Evolutionary conservation across 2,329 filamentous ascomycete genomes (phyloP).

Genomic region (Pseudogymnoascus sp.): DNA sequence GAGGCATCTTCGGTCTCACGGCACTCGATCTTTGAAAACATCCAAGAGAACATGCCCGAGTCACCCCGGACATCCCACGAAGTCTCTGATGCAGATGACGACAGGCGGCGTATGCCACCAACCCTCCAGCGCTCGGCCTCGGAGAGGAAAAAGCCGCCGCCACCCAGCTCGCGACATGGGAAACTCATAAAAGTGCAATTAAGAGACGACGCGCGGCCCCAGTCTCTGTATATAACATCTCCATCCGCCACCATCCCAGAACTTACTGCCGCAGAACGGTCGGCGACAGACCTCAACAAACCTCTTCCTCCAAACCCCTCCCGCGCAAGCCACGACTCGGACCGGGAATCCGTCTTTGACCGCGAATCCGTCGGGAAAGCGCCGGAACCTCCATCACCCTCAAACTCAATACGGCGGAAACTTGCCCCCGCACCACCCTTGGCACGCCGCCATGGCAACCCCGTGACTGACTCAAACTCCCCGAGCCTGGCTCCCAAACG

Average conservation of each 20-base stretch:
- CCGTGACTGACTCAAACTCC: slow-evolving; percentile 23
- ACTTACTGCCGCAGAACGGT: slow-evolving; percentile 29
- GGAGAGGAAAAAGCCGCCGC: slow-evolving; percentile 60
- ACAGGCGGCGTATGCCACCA: slow-evolving; percentile 31
- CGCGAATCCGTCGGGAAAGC: slow-evolving; percentile 44
- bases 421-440: slow-evolving; percentile 34
- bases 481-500: slow-evolving; percentile 19
- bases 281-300: slow-evolving; percentile 49
- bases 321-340: slow-evolving; percentile 35
- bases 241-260: slow-evolving; percentile 10
- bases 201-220: slow-evolving; percentile 28
- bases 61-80: slow-evolving; percentile 53
- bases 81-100: slow-evolving; percentile 46
- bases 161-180: slow-evolving; percentile 70
- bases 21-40: slow-evolving; percentile 49
- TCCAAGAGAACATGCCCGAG: slow-evolving; percentile 33
- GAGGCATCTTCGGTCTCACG: slow-evolving; percentile 51
- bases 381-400: slow-evolving; percentile 35
- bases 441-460: slow-evolving; percentile 27
- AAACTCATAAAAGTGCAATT: slow-evolving; percentile 55
- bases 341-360: slow-evolving; percentile 43
- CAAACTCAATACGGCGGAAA: slow-evolving; percentile 26
- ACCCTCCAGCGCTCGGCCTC: slow-evolving; percentile 24
- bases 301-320: slow-evolving; percentile 49
- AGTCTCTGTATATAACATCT: slow-evolving; percentile 9